A percentile compares a stretch with the other conserved stretches of the same genome.
These are phyloP conservation scores for Allomyces arbusculus DNA, from an alignment of 192 early-diverging fungal genomes.

Conservation along the genomic window DNA sequence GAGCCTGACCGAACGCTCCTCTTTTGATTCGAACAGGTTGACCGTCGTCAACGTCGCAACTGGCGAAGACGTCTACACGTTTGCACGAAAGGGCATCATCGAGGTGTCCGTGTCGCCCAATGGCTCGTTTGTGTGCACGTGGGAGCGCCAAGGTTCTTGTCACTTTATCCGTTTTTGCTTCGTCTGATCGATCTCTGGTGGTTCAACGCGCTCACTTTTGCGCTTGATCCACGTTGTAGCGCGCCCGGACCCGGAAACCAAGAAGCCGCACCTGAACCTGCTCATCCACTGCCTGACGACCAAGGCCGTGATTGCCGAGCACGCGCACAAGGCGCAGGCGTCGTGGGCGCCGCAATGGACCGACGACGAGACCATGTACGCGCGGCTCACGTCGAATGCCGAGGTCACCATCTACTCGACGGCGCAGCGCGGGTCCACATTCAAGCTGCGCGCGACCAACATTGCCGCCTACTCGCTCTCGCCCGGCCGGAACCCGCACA, in stretches of 20 bases:
- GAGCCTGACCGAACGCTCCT: too few relatives aligned
- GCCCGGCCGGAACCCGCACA: constrained; percentile 57
- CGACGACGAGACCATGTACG: constrained; percentile 69
- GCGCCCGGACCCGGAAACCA: not conserved
- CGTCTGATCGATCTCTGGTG: not conserved
- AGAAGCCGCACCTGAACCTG: not conserved
- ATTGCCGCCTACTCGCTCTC: constrained; percentile 69
- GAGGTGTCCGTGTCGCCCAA: constrained; percentile 17
- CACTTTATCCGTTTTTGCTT: not conserved
- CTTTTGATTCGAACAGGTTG: constrained; percentile 35
- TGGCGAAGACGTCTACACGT: constrained; percentile 43
- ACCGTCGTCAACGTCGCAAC: constrained; percentile 54
- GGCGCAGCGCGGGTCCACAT: constrained; percentile 26
- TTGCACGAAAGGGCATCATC: constrained; percentile 47
- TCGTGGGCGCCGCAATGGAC: constrained; percentile 63
- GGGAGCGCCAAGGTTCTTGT: not conserved
- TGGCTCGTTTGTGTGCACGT: constrained; percentile 26
- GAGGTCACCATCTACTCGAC: constrained; percentile 77
- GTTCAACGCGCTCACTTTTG: not conserved
- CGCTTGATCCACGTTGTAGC: too few relatives aligned
- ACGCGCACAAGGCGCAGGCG: not conserved
- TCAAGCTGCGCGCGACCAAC: constrained; percentile 51
- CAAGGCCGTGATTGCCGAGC: not conserved
- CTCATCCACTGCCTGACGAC: not conserved
- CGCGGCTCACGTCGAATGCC: constrained; percentile 50